phyloP scores from a whole-genome alignment of 1,284 basidiomycete species.

The Golubevia pallescens region DNA sequence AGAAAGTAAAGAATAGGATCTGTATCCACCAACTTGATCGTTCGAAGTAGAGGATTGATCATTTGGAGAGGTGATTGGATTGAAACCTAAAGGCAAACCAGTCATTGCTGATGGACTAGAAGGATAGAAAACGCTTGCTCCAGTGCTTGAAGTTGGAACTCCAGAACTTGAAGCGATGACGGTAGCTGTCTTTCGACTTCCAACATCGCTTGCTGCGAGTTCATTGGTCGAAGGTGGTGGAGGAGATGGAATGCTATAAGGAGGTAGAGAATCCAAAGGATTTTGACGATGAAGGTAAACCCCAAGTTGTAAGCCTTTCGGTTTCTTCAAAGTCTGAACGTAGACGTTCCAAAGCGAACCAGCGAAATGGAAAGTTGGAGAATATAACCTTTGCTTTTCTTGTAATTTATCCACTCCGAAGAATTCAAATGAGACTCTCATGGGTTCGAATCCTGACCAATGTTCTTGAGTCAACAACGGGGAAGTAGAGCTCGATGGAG shows the following conservation, averaged over 20 bases:
- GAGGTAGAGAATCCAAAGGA: constrained; percentile 70
- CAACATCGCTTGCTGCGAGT: neutral
- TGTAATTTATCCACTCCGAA: constrained; percentile 82
- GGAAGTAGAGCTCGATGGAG: constrained; percentile 65
- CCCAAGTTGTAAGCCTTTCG: constrained; percentile 77
- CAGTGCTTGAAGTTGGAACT: constrained; percentile 1
- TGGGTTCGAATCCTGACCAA: constrained; percentile 29
- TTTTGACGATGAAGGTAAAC: constrained; percentile 89
- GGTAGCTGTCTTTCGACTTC: constrained; percentile 29
- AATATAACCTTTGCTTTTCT: constrained; percentile 76
- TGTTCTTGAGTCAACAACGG: neutral
- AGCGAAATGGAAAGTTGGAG: constrained; percentile 67
- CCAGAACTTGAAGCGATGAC: constrained; percentile 42
- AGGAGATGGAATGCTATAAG: constrained; percentile 66
- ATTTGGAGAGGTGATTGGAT: neutral
- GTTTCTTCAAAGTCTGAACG: constrained; percentile 80
- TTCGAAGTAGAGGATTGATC: neutral
- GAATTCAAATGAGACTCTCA: constrained; percentile 79
- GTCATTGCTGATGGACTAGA: constrained; percentile 3
- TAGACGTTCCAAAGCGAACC: constrained; percentile 73
- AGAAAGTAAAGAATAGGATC: neutral
- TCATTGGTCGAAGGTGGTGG: constrained; percentile 56
- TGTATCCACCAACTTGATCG: neutral
- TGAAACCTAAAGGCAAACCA: neutral
- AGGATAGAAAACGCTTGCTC: constrained; percentile 1